Evolutionary conservation across 2,329 filamentous ascomycete genomes (phyloP), one percentile per base, ranked within the genome.

Genomic region (Hymenoscyphus salicellus): DNA sequence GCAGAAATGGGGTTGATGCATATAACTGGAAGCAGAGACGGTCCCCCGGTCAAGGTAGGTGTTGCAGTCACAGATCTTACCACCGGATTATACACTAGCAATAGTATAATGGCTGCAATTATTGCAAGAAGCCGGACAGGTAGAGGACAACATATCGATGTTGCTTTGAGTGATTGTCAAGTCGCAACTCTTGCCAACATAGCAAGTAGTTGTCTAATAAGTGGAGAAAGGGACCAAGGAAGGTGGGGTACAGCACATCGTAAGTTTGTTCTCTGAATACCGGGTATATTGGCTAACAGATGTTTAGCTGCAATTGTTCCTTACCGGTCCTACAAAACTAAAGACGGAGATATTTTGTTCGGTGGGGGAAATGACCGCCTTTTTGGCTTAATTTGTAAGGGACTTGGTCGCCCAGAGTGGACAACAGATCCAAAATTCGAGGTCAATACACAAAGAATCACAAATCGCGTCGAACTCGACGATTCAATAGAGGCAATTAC

Each of bases 1-100:
- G 95, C 95, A 65, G 95, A 98, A 76, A 93, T 99, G 79, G 95
- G 95, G 0, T 80, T 99, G 63, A 99, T 99, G 95, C 95, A 99
- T 79, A 98, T 99, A 72, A 99, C 95, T 0, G 95, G 95, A 36
- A 85, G 86, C 66, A 85, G 93, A 63, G 90, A 96, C 72, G 93
- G 94, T 0, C 90, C 93, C 1, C 95, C 95, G 0, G 95, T 97
- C 46, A 99, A 99, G 79, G 95, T 99, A 2, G 95, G 95, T 20
- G 95, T 99, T 2, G 95, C 95, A 1, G 95, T 99, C 3, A 98
- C 95, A 0, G 95, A 99, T 77, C 79, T 99, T 60, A 98, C 95
- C 0, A 98, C 95, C 0, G 95, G 95, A 0, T 79, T 99, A 4
- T 99, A 99, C 78, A 95, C 94, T 1, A 93, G 90, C 71, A 98